These are phyloP conservation scores for Thermothelomyces thermophilus DNA, from an alignment of 2,329 filamentous ascomycete species.

Conservation along the genomic window DNA sequence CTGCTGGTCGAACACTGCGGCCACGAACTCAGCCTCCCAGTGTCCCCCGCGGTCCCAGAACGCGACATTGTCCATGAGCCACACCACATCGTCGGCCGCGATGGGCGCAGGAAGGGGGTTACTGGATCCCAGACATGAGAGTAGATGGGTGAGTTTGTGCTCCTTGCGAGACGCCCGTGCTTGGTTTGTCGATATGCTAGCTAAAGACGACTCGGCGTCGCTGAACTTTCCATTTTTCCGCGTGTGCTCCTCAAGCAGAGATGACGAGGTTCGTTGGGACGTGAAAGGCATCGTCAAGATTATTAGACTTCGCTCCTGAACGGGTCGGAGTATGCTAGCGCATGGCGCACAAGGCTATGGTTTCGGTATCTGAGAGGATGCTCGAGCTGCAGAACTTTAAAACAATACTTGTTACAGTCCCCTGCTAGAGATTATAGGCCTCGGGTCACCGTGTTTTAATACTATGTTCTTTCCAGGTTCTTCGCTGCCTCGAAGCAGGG, in stretches of 20 bases:
- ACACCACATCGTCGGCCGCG: slow-evolving; percentile 64
- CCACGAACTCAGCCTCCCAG: slow-evolving; percentile 80
- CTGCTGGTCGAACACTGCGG: slow-evolving; percentile 71
- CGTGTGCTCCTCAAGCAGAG: slow-evolving; percentile 31
- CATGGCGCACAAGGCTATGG: no score
- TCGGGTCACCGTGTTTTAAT: no score
- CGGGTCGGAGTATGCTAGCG: no score
- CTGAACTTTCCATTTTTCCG: slow-evolving; percentile 44
- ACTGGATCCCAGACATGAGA: slow-evolving; percentile 44
- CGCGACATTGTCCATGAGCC: slow-evolving; percentile 87
- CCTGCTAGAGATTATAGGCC: no score
- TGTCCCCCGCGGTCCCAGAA: slow-evolving; percentile 47
- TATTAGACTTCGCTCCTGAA: no score
- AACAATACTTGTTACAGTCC: no score
- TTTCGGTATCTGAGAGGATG: no score
- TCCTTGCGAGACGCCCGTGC: slow-evolving; percentile 16
- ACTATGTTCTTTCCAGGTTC: no score
- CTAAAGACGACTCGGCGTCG: slow-evolving; percentile 44
- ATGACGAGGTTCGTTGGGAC: background rate
- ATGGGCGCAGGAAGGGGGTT: slow-evolving; percentile 57
- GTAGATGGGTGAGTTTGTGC: slow-evolving; percentile 32
- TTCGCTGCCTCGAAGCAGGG: no score
- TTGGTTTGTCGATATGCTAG: slow-evolving; percentile 24
- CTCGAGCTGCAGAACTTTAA: no score
- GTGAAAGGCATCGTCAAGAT: background rate